phyloP scores from a whole-genome alignment of 257 asterid genomes.

The Solanum lycopersicoides region DNA sequence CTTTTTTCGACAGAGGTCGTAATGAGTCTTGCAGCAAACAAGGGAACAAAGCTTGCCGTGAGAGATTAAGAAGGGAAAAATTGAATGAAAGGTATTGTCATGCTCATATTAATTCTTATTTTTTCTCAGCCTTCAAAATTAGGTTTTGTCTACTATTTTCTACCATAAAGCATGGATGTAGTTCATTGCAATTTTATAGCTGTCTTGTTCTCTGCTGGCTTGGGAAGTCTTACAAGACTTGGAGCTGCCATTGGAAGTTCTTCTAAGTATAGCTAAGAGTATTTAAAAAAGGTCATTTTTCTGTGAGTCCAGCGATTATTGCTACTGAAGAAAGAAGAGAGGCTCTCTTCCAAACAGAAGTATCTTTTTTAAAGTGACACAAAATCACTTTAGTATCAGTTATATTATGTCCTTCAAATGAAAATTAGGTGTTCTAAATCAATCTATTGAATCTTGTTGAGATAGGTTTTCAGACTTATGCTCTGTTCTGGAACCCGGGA shows the following conservation, averaged over 20 bases:
- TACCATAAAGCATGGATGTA: neutral
- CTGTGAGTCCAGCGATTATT: neutral
- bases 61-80: constrained; percentile 78
- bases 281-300: neutral
- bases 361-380: neutral
- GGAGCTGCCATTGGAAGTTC: neutral
- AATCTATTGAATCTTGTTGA: neutral
- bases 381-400: neutral
- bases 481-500: constrained; percentile 57
- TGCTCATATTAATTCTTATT: neutral
- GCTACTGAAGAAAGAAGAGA: neutral
- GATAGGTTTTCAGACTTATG: constrained; percentile 62
- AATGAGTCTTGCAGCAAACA: constrained; percentile 37
- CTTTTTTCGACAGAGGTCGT: constrained; percentile 52
- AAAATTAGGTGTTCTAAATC: neutral
- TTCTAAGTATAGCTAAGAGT: neutral
- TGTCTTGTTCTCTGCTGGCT: neutral
- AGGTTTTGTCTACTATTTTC: neutral
- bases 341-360: neutral
- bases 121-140: neutral
- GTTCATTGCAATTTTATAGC: neutral
- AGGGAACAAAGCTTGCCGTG: constrained; percentile 83
- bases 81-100: constrained; percentile 54
- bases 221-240: neutral
- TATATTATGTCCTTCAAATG: neutral